These are phyloP conservation scores for Clarkia xantiana DNA, from an alignment of 345 rosid genomes.

Conservation along the genomic window DNA sequence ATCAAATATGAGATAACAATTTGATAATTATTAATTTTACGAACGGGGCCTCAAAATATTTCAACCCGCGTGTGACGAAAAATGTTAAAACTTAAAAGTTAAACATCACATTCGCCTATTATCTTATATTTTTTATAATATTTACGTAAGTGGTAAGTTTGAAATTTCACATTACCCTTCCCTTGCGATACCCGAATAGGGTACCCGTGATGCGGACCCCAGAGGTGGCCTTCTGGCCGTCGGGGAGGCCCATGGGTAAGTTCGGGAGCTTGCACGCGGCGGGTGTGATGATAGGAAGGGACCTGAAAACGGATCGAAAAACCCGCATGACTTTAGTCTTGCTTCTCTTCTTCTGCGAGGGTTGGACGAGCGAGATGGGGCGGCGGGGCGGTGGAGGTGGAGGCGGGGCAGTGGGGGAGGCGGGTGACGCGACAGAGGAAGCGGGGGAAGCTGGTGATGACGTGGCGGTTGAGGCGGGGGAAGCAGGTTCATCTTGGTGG, in stretches of 20 bases:
- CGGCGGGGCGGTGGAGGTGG: conserved; percentile 17
- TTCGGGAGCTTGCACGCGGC: conserved; percentile 26
- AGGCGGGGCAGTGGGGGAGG: neutral
- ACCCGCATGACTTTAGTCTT: conserved; percentile 40
- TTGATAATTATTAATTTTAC: no score
- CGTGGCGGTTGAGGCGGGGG: no score
- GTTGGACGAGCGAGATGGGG: conserved; percentile 47
- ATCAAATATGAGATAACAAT: no score
- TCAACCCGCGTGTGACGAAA: no score
- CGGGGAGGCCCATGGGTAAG: conserved; percentile 16
- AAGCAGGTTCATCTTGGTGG: conserved; percentile 3
- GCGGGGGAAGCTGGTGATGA: conserved; percentile 9
- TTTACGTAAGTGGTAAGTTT: no score
- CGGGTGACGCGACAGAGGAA: no score
- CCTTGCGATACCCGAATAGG: conserved; percentile 32
- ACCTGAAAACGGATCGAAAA: conserved; percentile 62
- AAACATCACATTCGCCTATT: no score
- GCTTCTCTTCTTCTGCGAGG: conserved; percentile 34
- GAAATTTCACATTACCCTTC: no score
- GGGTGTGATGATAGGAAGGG: conserved; percentile 57
- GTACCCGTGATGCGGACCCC: conserved; percentile 25
- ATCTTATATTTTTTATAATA: no score
- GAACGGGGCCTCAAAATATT: no score
- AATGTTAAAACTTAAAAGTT: no score
- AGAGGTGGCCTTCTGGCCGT: conserved; percentile 11